A percentile compares a stretch with the other conserved stretches of the same genome.
Conservation (phyloP, 306 rosid genomes). For the Luffa acutangula region DNA sequence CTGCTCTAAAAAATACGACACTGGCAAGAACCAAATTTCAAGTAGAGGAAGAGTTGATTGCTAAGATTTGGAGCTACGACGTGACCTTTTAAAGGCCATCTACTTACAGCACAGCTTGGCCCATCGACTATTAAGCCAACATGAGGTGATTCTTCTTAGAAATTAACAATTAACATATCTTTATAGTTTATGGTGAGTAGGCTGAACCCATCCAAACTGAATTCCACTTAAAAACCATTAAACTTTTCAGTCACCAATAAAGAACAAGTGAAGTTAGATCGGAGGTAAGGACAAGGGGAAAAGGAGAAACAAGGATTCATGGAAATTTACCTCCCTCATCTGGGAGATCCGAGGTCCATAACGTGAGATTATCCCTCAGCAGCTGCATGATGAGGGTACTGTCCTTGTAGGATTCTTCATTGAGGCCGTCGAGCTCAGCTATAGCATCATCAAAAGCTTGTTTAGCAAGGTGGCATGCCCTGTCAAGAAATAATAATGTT, state of each 20-base stretch:
- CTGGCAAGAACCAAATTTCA: background rate
- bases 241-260: background rate
- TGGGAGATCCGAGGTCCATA: constrained; percentile 64
- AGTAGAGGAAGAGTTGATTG: background rate
- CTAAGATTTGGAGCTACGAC: background rate
- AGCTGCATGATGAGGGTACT: constrained; percentile 23
- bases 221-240: background rate
- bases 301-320: background rate
- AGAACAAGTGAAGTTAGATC: background rate
- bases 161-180: background rate
- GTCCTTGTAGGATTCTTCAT: constrained; percentile 60
- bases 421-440: constrained; percentile 30
- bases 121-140: background rate
- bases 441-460: constrained; percentile 40
- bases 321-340: constrained; percentile 48
- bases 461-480: constrained; percentile 30
- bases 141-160: background rate
- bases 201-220: background rate
- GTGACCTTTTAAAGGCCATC: background rate
- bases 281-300: background rate
- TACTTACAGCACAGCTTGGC: background rate
- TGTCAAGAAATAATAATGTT: background rate
- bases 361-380: constrained; percentile 60
- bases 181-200: background rate
- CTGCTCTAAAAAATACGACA: background rate